A percentile compares a stretch with the other conserved stretches of the same genome.
These are phyloP conservation scores for Pachyrhizus erosus DNA, from an alignment of 306 rosid species.

Conservation along the genomic window DNA sequence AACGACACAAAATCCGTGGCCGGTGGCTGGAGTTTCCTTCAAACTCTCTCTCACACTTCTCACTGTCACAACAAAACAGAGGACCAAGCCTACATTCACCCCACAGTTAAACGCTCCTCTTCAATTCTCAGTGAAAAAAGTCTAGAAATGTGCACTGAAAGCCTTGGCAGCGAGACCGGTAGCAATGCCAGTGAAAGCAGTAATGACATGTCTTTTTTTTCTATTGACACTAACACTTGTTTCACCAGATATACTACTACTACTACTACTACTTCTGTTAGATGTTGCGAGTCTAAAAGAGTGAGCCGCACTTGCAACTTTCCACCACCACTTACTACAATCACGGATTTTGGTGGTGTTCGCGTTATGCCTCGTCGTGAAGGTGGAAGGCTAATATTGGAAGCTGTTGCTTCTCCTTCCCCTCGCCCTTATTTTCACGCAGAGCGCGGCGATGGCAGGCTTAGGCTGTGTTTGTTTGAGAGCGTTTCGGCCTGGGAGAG, in stretches of 20 bases:
- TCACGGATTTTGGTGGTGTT: slow-evolving; percentile 59
- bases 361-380: slow-evolving; percentile 71
- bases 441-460: slow-evolving; percentile 76
- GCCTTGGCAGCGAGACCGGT: slow-evolving; percentile 82
- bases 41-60: slow-evolving; percentile 42
- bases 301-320: slow-evolving; percentile 42
- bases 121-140: slow-evolving; percentile 66
- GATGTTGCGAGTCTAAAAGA: slow-evolving; percentile 23
- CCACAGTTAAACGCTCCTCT: slow-evolving; percentile 57
- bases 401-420: slow-evolving; percentile 57
- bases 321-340: slow-evolving; percentile 84
- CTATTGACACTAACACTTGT: slow-evolving; percentile 21
- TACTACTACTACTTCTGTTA: background rate
- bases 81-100: slow-evolving; percentile 64
- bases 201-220: slow-evolving; percentile 47
- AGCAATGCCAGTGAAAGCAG: slow-evolving; percentile 50
- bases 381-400: slow-evolving; percentile 75
- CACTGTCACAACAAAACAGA: slow-evolving; percentile 34
- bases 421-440: slow-evolving; percentile 55
- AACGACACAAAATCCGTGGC: background rate
- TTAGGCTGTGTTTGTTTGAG: slow-evolving; percentile 53
- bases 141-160: slow-evolving; percentile 93
- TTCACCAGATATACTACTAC: background rate
- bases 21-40: slow-evolving; percentile 61
- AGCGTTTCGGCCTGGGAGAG: background rate